Conservation (phyloP, 1,139 yeast genomes). For the Kurtzmaniella natalensis region DNA sequence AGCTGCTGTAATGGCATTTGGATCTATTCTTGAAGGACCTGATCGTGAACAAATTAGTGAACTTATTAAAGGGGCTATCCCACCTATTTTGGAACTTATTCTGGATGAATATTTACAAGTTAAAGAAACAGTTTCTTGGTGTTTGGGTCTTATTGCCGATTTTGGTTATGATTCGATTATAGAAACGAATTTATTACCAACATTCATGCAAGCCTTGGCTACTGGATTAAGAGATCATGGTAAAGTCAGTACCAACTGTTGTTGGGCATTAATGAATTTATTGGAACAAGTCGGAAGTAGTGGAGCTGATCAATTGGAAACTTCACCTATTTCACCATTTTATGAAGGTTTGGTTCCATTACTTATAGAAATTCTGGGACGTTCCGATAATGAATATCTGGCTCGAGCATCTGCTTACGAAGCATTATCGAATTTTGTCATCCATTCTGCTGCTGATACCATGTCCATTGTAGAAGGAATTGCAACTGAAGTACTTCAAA, state of each 20-base stretch:
- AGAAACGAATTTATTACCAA: conserved; percentile 57
- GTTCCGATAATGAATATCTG: conserved; percentile 76
- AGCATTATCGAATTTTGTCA: conserved; percentile 79
- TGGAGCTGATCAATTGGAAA: conserved; percentile 42
- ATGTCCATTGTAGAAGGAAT: conserved; percentile 64
- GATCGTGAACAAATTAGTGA: conserved; percentile 64
- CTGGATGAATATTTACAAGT: conserved; percentile 76
- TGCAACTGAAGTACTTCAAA: conserved; percentile 67
- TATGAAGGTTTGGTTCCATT: conserved; percentile 67
- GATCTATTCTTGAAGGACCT: conserved; percentile 94
- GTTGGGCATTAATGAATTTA: conserved; percentile 93
- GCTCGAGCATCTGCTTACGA: conserved; percentile 96
- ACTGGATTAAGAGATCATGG: conserved; percentile 85
- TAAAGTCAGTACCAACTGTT: conserved; percentile 88
- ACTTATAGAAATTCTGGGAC: conserved; percentile 63
- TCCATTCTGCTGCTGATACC: conserved; percentile 68
- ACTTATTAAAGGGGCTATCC: conserved; percentile 76
- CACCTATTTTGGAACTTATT: conserved; percentile 71
- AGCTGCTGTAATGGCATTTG: conserved; percentile 99
- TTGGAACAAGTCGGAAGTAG: conserved; percentile 75
- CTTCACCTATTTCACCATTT: conserved; percentile 69
- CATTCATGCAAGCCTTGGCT: conserved; percentile 66
- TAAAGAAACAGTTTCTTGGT: conserved; percentile 97
- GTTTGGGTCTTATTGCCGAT: conserved; percentile 94
- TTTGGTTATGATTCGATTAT: conserved; percentile 76